These are phyloP conservation scores for Colletotrichum aenigma DNA, from an alignment of 2,329 filamentous ascomycete genomes.

Conservation along the genomic window DNA sequence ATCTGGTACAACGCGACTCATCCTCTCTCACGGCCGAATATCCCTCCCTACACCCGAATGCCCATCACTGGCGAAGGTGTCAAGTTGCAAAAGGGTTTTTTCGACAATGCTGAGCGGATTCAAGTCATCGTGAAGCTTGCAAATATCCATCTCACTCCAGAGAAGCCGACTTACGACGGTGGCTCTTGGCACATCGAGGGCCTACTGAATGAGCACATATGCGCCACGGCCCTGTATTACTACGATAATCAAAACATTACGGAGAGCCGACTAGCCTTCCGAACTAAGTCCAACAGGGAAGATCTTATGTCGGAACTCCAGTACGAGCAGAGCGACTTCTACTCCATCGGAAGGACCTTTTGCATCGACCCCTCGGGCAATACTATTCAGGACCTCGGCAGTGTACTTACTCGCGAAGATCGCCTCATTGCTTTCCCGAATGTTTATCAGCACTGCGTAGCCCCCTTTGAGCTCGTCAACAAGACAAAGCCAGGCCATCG, in stretches of 20 bases:
- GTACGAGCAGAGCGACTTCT: conserved; percentile 37
- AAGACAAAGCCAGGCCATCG: conserved; percentile 57
- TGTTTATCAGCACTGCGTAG: conserved; percentile 54
- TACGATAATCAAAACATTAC: conserved; percentile 66
- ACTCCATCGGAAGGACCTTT: conserved; percentile 37
- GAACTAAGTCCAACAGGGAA: conserved; percentile 39
- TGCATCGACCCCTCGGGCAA: conserved; percentile 28
- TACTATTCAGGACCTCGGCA: conserved; percentile 48
- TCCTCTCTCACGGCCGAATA: conserved; percentile 14
- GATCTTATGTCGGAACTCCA: conserved; percentile 26
- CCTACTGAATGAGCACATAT: conserved; percentile 65
- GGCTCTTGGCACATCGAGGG: conserved; percentile 63
- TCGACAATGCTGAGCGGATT: conserved; percentile 37
- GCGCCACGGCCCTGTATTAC: conserved; percentile 66
- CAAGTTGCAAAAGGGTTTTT: conserved; percentile 31
- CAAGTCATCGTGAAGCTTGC: conserved; percentile 70
- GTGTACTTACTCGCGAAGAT: conserved; percentile 47
- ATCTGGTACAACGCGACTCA: conserved; percentile 34
- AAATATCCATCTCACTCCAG: conserved; percentile 64
- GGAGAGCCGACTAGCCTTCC: conserved; percentile 54
- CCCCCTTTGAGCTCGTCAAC: conserved; percentile 57
- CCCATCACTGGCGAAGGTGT: not conserved
- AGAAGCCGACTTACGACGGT: conserved; percentile 56
- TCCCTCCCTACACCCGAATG: not conserved
- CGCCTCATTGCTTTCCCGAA: conserved; percentile 63